Conservation (phyloP, 208 protist genomes). For the Trypanosoma platydactyli region DNA sequence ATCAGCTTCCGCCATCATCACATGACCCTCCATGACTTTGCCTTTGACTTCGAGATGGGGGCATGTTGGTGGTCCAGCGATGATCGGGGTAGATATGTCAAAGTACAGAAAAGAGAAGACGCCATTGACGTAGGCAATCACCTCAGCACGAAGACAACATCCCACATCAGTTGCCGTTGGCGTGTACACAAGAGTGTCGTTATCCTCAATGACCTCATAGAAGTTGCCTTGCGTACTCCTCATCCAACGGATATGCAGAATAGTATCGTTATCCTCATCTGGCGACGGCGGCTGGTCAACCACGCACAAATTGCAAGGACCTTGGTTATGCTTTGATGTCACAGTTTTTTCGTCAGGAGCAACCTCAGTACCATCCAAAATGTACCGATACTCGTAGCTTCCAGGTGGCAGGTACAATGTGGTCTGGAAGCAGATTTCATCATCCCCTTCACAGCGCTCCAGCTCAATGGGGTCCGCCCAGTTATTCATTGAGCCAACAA, state of each 20-base stretch:
- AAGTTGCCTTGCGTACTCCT: slow-evolving; percentile 63
- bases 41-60: slow-evolving; percentile 82
- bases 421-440: slow-evolving; percentile 88
- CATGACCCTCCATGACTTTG: slow-evolving; percentile 63
- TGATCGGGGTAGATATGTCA: slow-evolving; percentile 85
- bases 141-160: slow-evolving; percentile 85
- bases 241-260: slow-evolving; percentile 93
- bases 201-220: slow-evolving; percentile 88
- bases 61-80: slow-evolving; percentile 77
- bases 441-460: slow-evolving; percentile 77
- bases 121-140: slow-evolving; percentile 88
- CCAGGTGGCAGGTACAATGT: slow-evolving; percentile 89
- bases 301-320: slow-evolving; percentile 87
- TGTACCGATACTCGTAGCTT: slow-evolving; percentile 94
- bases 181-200: slow-evolving; percentile 80
- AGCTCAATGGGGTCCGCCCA: slow-evolving; percentile 91
- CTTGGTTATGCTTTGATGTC: slow-evolving; percentile 85
- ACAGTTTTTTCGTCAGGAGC: slow-evolving; percentile 81
- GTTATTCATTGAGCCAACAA: slow-evolving; percentile 91
- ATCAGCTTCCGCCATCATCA: slow-evolving; percentile 79
- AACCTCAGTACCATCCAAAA: slow-evolving; percentile 91
- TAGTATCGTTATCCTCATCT: slow-evolving; percentile 84
- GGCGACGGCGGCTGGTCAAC: slow-evolving; percentile 66
- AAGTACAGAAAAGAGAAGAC: slow-evolving; percentile 90
- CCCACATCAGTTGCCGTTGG: slow-evolving; percentile 78